Percentiles rank a stretch among this genome's conserved stretches.
Evolutionary conservation across 306 rosid species (phyloP).

Genomic region (Lupinus albus): DNA sequence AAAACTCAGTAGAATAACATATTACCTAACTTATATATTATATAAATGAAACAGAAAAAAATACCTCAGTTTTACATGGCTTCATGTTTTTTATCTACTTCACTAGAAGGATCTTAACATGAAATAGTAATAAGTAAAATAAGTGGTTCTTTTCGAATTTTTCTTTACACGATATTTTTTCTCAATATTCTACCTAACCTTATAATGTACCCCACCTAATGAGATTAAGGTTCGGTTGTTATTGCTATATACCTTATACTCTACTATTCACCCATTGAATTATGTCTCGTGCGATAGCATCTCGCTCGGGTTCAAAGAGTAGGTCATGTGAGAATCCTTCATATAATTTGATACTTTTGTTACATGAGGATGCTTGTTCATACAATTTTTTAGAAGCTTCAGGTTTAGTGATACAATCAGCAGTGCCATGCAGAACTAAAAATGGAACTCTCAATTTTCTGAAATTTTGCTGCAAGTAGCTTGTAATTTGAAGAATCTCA

Average conservation of each 20-base stretch:
- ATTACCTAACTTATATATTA: no score
- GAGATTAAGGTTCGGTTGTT: no score
- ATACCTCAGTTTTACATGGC: slow-evolving; percentile 3
- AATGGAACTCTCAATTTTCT: slow-evolving; percentile 72
- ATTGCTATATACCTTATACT: no score
- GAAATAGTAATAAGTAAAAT: slow-evolving; percentile 4
- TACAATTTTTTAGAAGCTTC: slow-evolving; percentile 66
- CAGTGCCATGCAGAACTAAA: slow-evolving; percentile 83
- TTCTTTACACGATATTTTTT: background rate
- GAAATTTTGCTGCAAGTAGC: slow-evolving; percentile 70
- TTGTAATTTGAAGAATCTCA: slow-evolving; percentile 71
- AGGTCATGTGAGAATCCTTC: slow-evolving; percentile 81
- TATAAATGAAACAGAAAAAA: slow-evolving; percentile 13
- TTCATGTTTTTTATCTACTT: slow-evolving; percentile 6
- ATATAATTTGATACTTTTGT: slow-evolving; percentile 73
- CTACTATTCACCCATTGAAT: slow-evolving; percentile 77
- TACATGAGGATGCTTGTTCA: slow-evolving; percentile 74
- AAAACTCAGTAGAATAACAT: background rate
- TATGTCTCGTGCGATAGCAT: slow-evolving; percentile 54
- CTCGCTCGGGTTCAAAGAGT: slow-evolving; percentile 82
- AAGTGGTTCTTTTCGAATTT: slow-evolving; percentile 18
- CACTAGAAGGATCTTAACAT: background rate
- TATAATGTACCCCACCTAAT: no score
- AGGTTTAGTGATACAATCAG: slow-evolving; percentile 82
- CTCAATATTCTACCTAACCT: slow-evolving; percentile 34